Percentiles rank a stretch among this genome's conserved stretches.
Conservation (phyloP, 2,329 filamentous ascomycete genomes). For the Lojkania enalia region DNA sequence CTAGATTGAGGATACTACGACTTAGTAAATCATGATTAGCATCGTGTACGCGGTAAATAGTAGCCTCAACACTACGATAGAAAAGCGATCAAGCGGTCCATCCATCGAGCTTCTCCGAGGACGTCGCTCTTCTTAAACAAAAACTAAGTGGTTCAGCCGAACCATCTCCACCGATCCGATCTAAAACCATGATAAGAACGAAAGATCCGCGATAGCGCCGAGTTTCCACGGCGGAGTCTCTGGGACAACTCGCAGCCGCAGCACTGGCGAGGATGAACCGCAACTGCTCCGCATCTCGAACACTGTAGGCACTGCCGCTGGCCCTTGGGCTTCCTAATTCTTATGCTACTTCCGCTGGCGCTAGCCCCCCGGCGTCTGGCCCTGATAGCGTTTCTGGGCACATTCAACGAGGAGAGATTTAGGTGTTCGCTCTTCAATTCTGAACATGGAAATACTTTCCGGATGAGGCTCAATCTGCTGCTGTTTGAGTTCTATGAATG, state of each 20-base stretch:
- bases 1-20: too few species aligned
- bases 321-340: neutral
- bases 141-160: neutral
- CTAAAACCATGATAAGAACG: neutral
- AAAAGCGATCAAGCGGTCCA: too few species aligned
- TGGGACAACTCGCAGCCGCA: slow-evolving; percentile 37
- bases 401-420: neutral
- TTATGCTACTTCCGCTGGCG: neutral
- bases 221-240: slow-evolving; percentile 23
- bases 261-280: slow-evolving; percentile 31
- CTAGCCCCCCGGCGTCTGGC: neutral
- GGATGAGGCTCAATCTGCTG: slow-evolving; percentile 2
- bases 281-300: slow-evolving; percentile 19
- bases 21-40: too few species aligned
- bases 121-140: slow-evolving; percentile 2
- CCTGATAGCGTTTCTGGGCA: slow-evolving; percentile 10
- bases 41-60: too few species aligned
- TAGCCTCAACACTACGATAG: too few species aligned
- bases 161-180: slow-evolving; percentile 3
- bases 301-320: slow-evolving; percentile 15
- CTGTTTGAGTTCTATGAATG: neutral
- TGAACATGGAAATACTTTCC: slow-evolving; percentile 18
- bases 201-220: slow-evolving; percentile 17
- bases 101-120: slow-evolving; percentile 6
- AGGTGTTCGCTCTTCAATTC: slow-evolving; percentile 6